Conservation (phyloP, 805 yeast genomes). For the Saturnispora quitensis region DNA sequence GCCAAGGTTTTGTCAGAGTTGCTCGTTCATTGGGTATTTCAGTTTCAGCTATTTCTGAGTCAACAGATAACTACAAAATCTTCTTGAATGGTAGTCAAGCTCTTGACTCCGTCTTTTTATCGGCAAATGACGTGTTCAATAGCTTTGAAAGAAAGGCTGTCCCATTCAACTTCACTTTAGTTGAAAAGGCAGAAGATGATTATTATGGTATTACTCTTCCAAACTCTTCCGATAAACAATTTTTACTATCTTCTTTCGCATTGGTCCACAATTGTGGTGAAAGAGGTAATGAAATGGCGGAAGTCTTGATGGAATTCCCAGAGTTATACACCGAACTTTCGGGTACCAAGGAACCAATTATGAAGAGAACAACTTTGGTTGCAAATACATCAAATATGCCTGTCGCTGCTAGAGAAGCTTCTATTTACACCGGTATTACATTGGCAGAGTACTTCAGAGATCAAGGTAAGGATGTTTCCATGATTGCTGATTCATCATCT, state of each 20-base stretch:
- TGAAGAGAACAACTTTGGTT: constrained; percentile 98
- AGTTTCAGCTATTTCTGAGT: constrained; percentile 23
- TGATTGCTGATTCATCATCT: constrained; percentile 99
- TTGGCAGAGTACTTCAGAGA: constrained; percentile 99
- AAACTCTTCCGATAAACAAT: constrained; percentile 34
- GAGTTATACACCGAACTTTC: constrained; percentile 84
- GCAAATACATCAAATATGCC: constrained; percentile 99
- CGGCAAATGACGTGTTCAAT: constrained; percentile 13
- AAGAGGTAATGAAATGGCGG: constrained; percentile 99
- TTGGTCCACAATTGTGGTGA: constrained; percentile 47
- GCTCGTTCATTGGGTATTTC: constrained; percentile 38
- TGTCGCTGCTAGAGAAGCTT: constrained; percentile 99
- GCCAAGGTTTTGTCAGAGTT: constrained; percentile 30
- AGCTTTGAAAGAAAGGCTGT: constrained; percentile 18
- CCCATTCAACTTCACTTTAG: constrained; percentile 26
- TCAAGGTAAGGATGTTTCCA: constrained; percentile 97
- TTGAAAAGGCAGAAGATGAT: constrained; percentile 24
- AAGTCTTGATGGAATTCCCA: constrained; percentile 99
- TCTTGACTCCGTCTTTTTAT: background rate
- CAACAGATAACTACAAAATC: background rate
- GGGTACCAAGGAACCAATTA: constrained; percentile 95
- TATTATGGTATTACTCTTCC: constrained; percentile 38
- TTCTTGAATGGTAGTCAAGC: background rate
- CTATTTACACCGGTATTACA: constrained; percentile 98
- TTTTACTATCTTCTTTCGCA: constrained; percentile 31